A percentile compares a stretch with the other conserved stretches of the same genome.
Conservation (phyloP, 2,329 filamentous ascomycete genomes). For the Colletotrichum sp. region DNA sequence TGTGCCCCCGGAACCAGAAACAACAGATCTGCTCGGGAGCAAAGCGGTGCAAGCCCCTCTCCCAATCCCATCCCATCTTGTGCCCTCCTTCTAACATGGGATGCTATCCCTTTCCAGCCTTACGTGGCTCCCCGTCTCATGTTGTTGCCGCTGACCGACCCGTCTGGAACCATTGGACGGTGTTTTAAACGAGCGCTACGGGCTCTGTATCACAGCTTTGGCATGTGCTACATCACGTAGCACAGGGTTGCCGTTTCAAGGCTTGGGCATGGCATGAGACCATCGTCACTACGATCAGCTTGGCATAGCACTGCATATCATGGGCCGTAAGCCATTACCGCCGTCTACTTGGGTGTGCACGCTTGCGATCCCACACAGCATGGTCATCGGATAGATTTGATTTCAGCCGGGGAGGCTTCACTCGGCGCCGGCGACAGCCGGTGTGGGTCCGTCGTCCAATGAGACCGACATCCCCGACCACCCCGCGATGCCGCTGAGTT, state of each 20-base stretch:
- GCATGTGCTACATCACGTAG: neutral
- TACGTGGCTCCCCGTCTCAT: conserved; percentile 6
- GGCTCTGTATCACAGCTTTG: neutral
- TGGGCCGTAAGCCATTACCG: neutral
- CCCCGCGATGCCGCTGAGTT: neutral
- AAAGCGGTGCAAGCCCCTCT: neutral
- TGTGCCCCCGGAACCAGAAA: neutral
- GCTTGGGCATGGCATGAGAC: neutral
- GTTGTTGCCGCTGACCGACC: conserved; percentile 2
- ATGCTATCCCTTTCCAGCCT: neutral
- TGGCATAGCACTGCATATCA: neutral
- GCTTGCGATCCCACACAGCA: neutral
- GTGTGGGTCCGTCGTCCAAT: conserved; percentile 5
- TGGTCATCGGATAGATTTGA: neutral
- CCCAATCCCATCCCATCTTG: neutral
- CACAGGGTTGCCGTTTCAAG: neutral
- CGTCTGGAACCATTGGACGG: neutral
- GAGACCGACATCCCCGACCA: neutral
- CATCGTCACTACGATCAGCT: neutral
- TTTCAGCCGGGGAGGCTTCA: neutral
- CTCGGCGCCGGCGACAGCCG: neutral
- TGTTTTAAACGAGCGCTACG: neutral
- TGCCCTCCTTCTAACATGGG: neutral
- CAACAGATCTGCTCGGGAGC: neutral
- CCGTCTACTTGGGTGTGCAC: neutral